Conservation (phyloP, 768 basidiomycete species). For the Tremella mesenterica region DNA sequence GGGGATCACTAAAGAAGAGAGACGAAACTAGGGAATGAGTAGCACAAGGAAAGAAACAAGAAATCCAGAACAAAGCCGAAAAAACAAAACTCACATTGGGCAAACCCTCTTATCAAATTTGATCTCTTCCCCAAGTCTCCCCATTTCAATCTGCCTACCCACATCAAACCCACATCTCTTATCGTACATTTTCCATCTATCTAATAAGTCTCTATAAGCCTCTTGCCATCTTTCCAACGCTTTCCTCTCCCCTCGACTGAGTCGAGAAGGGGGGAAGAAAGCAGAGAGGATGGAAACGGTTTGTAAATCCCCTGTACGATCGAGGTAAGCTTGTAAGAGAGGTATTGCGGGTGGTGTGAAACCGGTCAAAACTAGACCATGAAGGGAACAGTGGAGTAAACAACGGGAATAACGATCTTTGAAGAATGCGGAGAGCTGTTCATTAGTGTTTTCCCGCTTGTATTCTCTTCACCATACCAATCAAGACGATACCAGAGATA, state of each 20-base stretch:
- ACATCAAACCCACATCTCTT: constrained; percentile 36
- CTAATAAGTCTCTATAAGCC: constrained; percentile 37
- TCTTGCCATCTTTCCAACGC: constrained; percentile 34
- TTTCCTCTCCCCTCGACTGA: constrained; percentile 7
- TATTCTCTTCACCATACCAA: not conserved
- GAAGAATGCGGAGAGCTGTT: constrained; percentile 28
- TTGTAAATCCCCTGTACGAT: constrained; percentile 37
- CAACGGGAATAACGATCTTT: constrained; percentile 18
- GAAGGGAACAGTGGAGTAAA: constrained; percentile 17
- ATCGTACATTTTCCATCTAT: constrained; percentile 35
- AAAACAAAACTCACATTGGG: constrained; percentile 36
- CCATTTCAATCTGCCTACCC: constrained; percentile 11
- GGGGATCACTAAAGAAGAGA: no score
- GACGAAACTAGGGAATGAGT: no score
- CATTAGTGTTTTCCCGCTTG: not conserved
- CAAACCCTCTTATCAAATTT: constrained; percentile 1
- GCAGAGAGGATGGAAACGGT: constrained; percentile 32
- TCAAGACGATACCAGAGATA: no score
- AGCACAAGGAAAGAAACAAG: no score
- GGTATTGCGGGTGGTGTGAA: constrained; percentile 24
- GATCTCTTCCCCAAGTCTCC: constrained; percentile 13
- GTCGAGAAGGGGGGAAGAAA: constrained; percentile 13
- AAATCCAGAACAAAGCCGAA: no score
- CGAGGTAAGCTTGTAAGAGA: constrained; percentile 27
- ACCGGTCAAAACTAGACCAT: constrained; percentile 31